A percentile compares a stretch with the other conserved stretches of the same genome.
Conservation (phyloP, 352 stramenopile genomes). For the Globisporangium uncinulatum region DNA sequence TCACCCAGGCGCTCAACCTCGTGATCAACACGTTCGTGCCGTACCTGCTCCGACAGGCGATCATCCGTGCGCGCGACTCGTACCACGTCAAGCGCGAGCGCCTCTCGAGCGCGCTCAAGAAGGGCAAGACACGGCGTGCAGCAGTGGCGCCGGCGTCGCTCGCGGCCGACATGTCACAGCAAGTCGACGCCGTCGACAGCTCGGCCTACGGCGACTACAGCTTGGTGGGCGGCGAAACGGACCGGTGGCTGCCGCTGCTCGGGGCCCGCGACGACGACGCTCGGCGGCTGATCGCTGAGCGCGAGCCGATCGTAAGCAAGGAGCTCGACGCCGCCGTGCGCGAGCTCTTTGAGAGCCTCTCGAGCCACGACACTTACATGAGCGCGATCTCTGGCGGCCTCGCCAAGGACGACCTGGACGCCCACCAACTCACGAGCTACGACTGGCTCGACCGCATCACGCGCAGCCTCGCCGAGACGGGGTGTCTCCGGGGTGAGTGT, state of each 20-base stretch:
- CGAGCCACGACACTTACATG: conserved; percentile 50
- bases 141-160: neutral
- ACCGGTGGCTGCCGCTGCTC: conserved; percentile 22
- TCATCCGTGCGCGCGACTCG: conserved; percentile 40
- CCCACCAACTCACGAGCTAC: conserved; percentile 46
- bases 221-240: conserved; percentile 13
- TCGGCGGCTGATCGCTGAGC: conserved; percentile 27
- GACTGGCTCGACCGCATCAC: conserved; percentile 52
- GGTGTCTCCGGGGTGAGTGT: conserved; percentile 4
- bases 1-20: conserved; percentile 61
- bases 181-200: conserved; percentile 9
- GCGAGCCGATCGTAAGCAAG: conserved; percentile 27
- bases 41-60: conserved; percentile 36
- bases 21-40: conserved; percentile 66
- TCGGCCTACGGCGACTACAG: conserved; percentile 12
- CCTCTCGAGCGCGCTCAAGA: conserved; percentile 23
- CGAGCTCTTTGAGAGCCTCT: conserved; percentile 33
- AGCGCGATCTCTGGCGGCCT: conserved; percentile 36
- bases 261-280: conserved; percentile 25
- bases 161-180: neutral
- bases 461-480: conserved; percentile 30
- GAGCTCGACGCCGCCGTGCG: conserved; percentile 29
- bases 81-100: conserved; percentile 53
- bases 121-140: conserved; percentile 8
- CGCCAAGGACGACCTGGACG: conserved; percentile 30